phyloP scores from a whole-genome alignment of 2,329 filamentous ascomycete genomes.

The Fusarium liriodendri region DNA sequence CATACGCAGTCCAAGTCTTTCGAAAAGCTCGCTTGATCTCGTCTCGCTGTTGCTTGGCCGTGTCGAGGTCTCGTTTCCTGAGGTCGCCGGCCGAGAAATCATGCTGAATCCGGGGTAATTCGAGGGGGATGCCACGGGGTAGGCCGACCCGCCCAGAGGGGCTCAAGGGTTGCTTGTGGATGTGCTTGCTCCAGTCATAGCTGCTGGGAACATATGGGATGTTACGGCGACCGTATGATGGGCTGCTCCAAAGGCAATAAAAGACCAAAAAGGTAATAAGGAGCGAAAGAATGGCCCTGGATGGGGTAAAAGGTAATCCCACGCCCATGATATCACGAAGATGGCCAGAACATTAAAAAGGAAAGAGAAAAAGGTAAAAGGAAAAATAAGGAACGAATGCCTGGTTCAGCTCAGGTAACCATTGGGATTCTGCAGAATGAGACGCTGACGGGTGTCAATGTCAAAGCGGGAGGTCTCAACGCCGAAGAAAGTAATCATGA shows the following conservation, averaged over 20 bases:
- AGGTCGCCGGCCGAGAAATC: slow-evolving; percentile 30
- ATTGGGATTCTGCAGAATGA: slow-evolving; percentile 6
- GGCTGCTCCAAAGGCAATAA: slow-evolving; percentile 22
- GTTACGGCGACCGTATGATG: not conserved
- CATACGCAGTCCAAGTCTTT: slow-evolving; percentile 69
- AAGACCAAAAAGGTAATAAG: slow-evolving; percentile 30
- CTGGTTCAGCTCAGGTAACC: slow-evolving; percentile 21
- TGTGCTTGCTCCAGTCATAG: slow-evolving; percentile 38
- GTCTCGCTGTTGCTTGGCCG: slow-evolving; percentile 29
- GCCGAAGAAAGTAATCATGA: not conserved
- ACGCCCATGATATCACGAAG: slow-evolving; percentile 32
- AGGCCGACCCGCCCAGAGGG: slow-evolving; percentile 18
- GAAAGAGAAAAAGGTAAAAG: not conserved
- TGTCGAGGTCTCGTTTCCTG: slow-evolving; percentile 19
- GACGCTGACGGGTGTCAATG: not conserved
- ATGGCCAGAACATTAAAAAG: not conserved
- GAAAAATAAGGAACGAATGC: slow-evolving; percentile 7
- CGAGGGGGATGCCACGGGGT: slow-evolving; percentile 17
- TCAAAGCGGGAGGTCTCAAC: slow-evolving; percentile 5
- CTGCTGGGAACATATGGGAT: slow-evolving; percentile 36
- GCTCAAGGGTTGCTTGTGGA: slow-evolving; percentile 19
- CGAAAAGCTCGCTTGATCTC: slow-evolving; percentile 61
- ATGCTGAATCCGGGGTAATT: slow-evolving; percentile 36
- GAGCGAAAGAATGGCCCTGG: slow-evolving; percentile 29
- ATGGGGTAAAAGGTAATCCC: slow-evolving; percentile 34